These are phyloP conservation scores for Trifolium subterraneum DNA, from an alignment of 306 rosid species.

Conservation along the genomic window DNA sequence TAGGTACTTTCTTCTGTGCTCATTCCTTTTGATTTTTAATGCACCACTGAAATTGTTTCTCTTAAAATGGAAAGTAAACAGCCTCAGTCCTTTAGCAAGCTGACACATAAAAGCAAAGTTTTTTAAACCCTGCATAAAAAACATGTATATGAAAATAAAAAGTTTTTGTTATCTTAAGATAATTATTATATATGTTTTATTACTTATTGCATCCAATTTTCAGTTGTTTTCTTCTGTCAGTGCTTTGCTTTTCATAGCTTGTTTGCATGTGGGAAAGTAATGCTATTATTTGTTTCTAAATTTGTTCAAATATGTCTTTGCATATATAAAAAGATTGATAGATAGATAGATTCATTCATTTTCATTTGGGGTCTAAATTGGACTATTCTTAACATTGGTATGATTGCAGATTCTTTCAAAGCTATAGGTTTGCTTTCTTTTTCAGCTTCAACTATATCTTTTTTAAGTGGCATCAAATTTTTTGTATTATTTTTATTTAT, in stretches of 20 bases:
- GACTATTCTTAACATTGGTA: slow-evolving; percentile 33
- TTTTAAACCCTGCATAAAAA: neutral
- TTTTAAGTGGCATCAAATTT: slow-evolving; percentile 8
- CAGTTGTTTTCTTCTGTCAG: slow-evolving; percentile 37
- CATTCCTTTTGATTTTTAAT: slow-evolving; percentile 40
- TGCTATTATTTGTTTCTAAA: slow-evolving; percentile 24
- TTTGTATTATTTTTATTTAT: neutral
- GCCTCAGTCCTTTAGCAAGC: slow-evolving; percentile 35
- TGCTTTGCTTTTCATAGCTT: slow-evolving; percentile 47
- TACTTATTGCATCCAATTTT: slow-evolving; percentile 8
- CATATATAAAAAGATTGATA: neutral
- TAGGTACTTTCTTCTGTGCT: slow-evolving; percentile 19
- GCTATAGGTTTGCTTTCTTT: slow-evolving; percentile 35
- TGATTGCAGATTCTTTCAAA: slow-evolving; percentile 38
- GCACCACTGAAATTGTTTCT: slow-evolving; percentile 28
- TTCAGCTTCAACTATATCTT: slow-evolving; percentile 7
- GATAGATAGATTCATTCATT: slow-evolving; percentile 12
- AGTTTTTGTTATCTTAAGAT: neutral
- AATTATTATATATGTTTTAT: slow-evolving; percentile 30
- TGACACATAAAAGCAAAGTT: slow-evolving; percentile 45
- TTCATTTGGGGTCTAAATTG: slow-evolving; percentile 14
- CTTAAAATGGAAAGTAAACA: slow-evolving; percentile 37
- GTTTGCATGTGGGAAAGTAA: slow-evolving; percentile 40
- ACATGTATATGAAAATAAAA: neutral
- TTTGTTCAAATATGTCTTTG: neutral